Base-by-base conservation (phyloP, 2,329 filamentous ascomycete species). In the Huntiella bhutanensis region DNA sequence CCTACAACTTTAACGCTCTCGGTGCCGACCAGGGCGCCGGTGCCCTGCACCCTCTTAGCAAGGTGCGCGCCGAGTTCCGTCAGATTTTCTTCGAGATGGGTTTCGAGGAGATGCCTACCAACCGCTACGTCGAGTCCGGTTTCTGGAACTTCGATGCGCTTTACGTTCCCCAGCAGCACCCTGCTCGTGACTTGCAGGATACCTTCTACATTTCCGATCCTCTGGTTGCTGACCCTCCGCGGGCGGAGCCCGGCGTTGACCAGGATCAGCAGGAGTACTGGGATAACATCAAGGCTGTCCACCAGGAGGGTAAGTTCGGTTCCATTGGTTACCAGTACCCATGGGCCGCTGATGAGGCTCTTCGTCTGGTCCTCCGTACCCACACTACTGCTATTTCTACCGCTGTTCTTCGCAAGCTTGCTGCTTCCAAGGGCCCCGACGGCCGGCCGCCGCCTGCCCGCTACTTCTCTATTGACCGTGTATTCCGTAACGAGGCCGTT, bases 121-220 rank as follows among this genome's bases (percentile, higher is more conserved):
- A 82, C 64, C 77, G 83, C 61, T 95, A 80, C 60, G 87, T 96
- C 52, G 91, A 98, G 66, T 88, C 87, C 10, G 87, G 88, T 41
- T 95, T 96, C 77, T 98, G 91, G 86, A 96, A 96, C 65, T 96
- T 96, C 62, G 88, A 96, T 59, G 78, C 87, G 17, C 83, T 98
- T 52, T 95, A 88, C 62, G 88, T 96, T 45, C 88, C 88, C 28
- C 91, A 93, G 65, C 91, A 98, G 70, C 91, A 98, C 62, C 91
- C 91, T 44, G 91, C 91, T 50, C 84, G 91, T 60, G 91, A 98
- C 61, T 71, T 95, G 54, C 91, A 98, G 70, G 91, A 98, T 58
- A 96, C 91, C 48, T 96, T 96, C 69, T 98, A 95, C 69, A 88
- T 96, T 57, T 86, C 86, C 36, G 87, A 98, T 58, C 91, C 91